Evolutionary conservation across 2,329 filamentous ascomycete genomes (phyloP).

Genomic region (Sarocladium oryzae): DNA sequence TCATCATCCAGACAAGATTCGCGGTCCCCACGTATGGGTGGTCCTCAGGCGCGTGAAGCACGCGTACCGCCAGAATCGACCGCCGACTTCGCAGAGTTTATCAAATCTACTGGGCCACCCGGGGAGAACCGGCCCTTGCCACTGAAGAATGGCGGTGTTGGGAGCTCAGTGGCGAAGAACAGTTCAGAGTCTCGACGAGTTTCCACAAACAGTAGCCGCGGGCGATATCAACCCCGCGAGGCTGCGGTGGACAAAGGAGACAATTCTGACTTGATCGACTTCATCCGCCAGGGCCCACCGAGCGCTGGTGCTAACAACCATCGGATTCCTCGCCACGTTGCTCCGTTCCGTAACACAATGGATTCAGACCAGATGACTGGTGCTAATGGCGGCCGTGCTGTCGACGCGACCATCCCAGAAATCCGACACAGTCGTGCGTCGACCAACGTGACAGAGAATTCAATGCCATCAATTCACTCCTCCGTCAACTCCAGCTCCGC

Average conservation of each 20-base stretch:
- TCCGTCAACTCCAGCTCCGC: constrained; percentile 71
- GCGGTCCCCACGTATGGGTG: constrained; percentile 17
- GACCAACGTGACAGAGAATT: constrained; percentile 50
- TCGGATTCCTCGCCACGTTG: constrained; percentile 74
- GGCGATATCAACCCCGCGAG: constrained; percentile 64
- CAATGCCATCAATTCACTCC: constrained; percentile 51
- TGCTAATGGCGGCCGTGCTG: constrained; percentile 47
- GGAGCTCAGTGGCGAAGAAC: constrained; percentile 23
- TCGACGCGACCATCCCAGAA: constrained; percentile 52
- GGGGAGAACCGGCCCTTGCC: constrained; percentile 31
- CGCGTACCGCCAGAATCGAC: constrained; percentile 64
- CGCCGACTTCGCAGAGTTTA: constrained; percentile 82
- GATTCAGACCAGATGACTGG: constrained; percentile 71
- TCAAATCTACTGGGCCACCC: constrained; percentile 75
- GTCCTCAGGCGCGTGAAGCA: constrained; percentile 59
- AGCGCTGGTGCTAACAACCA: constrained; percentile 43
- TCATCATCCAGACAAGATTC: constrained; percentile 1
- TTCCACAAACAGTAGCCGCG: constrained; percentile 35
- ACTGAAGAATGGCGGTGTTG: constrained; percentile 26
- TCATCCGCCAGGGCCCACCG: constrained; percentile 82
- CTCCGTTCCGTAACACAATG: constrained; percentile 78
- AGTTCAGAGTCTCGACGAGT: constrained; percentile 31
- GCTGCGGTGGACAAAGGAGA: constrained; percentile 53
- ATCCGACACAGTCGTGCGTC: constrained; percentile 51
- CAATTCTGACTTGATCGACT: constrained; percentile 87